A percentile compares a stretch with the other conserved stretches of the same genome.
phyloP scores from a whole-genome alignment of 495 filamentous ascomycete genomes.

The Aspergillus ellipticus region DNA sequence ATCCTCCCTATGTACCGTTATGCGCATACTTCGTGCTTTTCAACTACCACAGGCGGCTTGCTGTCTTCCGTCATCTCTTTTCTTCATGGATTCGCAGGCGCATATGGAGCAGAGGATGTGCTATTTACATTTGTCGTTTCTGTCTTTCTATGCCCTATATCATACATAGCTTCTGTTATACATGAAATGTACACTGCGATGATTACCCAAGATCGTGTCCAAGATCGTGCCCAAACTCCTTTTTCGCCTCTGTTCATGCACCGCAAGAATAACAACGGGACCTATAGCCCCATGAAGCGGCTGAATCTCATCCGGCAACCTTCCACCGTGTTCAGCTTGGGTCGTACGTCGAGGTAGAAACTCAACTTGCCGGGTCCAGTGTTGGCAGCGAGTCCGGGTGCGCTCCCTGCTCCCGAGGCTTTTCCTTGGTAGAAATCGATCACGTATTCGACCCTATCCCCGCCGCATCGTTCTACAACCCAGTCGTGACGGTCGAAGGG shows the following conservation, averaged over 20 bases:
- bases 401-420: slow-evolving; percentile 21
- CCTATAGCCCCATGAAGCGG: slow-evolving; percentile 56
- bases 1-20: slow-evolving; percentile 22
- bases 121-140: slow-evolving; percentile 16
- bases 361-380: slow-evolving; percentile 64
- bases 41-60: slow-evolving; percentile 3
- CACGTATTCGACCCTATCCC: slow-evolving; percentile 85
- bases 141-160: slow-evolving; percentile 24
- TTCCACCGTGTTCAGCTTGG: slow-evolving; percentile 89
- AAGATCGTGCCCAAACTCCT: too few relatives aligned
- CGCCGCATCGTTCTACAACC: slow-evolving; percentile 85
- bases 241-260: slow-evolving; percentile 27
- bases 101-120: slow-evolving; percentile 17
- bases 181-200: slow-evolving; percentile 34
- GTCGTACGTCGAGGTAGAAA: slow-evolving; percentile 92
- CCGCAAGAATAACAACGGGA: slow-evolving; percentile 6
- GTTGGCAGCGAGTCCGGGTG: slow-evolving; percentile 33
- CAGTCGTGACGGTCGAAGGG: slow-evolving; percentile 98
- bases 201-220: slow-evolving; percentile 20
- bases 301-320: slow-evolving; percentile 79
- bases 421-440: slow-evolving; percentile 97
- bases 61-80: slow-evolving; percentile 9
- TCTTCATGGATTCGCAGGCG: slow-evolving; percentile 9
- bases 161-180: slow-evolving; percentile 41
- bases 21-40: slow-evolving; percentile 2